These are phyloP conservation scores for Moesziomyces parantarcticus DNA, from an alignment of 1,284 basidiomycete species.

Conservation along the genomic window DNA sequence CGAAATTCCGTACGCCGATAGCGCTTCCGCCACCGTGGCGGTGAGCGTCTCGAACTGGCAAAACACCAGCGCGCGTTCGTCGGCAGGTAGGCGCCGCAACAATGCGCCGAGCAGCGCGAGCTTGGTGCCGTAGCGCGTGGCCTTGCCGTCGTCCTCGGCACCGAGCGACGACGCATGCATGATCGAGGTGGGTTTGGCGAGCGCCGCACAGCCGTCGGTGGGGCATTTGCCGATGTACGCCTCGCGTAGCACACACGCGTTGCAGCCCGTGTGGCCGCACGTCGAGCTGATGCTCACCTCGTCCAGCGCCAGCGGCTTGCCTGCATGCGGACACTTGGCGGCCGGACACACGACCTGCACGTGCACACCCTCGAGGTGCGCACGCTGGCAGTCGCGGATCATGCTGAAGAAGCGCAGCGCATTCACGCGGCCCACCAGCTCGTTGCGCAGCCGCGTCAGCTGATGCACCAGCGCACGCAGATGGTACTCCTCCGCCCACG, in stretches of 20 bases:
- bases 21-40: conserved; percentile 86
- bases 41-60: conserved; percentile 93
- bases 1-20: conserved; percentile 77
- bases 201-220: conserved; percentile 45
- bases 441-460: conserved; percentile 53
- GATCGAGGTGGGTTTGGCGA: conserved; percentile 50
- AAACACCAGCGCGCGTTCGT: conserved; percentile 88
- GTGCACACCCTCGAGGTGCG: conserved; percentile 35
- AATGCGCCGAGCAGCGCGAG: conserved; percentile 83
- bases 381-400: conserved; percentile 53
- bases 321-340: conserved; percentile 27
- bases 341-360: conserved; percentile 45
- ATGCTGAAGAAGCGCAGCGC: conserved; percentile 56
- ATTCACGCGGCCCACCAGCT: conserved; percentile 48
- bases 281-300: conserved; percentile 47
- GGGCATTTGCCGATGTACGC: conserved; percentile 55
- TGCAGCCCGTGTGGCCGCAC: conserved; percentile 55
- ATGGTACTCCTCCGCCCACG: conserved; percentile 50
- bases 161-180: conserved; percentile 49
- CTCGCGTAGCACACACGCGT: conserved; percentile 45
- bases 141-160: conserved; percentile 71
- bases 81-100: conserved; percentile 80
- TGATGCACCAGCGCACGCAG: conserved; percentile 51
- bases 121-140: conserved; percentile 83
- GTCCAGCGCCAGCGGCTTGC: conserved; percentile 21